These are phyloP conservation scores for Aspergillus campestris DNA, from an alignment of 495 filamentous ascomycete species.

Conservation along the genomic window DNA sequence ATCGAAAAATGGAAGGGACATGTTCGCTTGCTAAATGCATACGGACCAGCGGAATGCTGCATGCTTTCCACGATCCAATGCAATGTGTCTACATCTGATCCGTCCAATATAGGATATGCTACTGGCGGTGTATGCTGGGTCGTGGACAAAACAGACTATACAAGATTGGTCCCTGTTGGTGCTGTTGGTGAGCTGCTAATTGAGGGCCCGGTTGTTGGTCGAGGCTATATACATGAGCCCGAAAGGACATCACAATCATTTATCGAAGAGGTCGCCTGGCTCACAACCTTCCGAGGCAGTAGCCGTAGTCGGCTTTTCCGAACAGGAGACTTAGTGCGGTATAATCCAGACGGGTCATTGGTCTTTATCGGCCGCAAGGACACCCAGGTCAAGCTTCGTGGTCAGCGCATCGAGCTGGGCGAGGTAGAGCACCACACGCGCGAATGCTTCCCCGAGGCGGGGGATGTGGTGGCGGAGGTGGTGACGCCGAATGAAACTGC, in stretches of 20 bases:
- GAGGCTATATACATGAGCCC: conserved; percentile 39
- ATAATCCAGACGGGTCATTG: conserved; percentile 24
- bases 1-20: conserved; percentile 6
- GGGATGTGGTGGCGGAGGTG: too few relatives aligned
- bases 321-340: conserved; percentile 36
- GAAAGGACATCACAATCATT: conserved; percentile 36
- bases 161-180: conserved; percentile 42
- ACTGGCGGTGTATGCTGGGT: conserved; percentile 34
- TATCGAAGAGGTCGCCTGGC: conserved; percentile 39
- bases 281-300: conserved; percentile 3
- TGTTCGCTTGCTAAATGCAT: conserved; percentile 11
- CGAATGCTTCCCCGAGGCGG: too few relatives aligned
- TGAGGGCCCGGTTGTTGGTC: conserved; percentile 42
- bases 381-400: conserved; percentile 39
- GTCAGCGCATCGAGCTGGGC: conserved; percentile 37
- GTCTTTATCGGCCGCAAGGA: conserved; percentile 37
- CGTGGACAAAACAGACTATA: conserved; percentile 39
- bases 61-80: neutral
- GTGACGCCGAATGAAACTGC: too few relatives aligned
- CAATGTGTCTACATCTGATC: too few relatives aligned
- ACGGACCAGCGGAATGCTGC: conserved; percentile 20
- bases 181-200: conserved; percentile 46
- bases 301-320: conserved; percentile 24
- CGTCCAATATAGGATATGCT: conserved; percentile 11
- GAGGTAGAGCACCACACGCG: conserved; percentile 30